Conservation (phyloP, 805 yeast genomes). For the Ogataea zsoltii region DNA sequence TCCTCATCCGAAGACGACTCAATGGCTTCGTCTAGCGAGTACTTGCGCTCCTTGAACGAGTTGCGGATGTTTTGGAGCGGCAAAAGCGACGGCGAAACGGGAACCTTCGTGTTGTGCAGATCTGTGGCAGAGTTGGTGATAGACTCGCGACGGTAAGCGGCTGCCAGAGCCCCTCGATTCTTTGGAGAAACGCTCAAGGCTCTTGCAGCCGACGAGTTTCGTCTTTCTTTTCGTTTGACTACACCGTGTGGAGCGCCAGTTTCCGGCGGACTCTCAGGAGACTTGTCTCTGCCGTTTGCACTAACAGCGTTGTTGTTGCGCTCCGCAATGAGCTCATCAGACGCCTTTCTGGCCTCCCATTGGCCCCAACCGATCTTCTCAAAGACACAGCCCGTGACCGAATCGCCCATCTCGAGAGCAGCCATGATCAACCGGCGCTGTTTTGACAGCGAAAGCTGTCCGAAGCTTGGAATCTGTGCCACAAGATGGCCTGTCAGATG, state of each 20-base stretch:
- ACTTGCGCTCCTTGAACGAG: slow-evolving; percentile 31
- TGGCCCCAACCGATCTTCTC: slow-evolving; percentile 98
- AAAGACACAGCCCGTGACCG: slow-evolving; percentile 63
- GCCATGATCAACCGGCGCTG: slow-evolving; percentile 90
- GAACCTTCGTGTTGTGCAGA: slow-evolving; percentile 47
- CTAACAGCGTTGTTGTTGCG: slow-evolving; percentile 23
- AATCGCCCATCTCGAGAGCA: slow-evolving; percentile 75
- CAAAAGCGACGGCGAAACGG: slow-evolving; percentile 37
- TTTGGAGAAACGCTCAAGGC: slow-evolving; percentile 25
- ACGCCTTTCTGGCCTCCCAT: slow-evolving; percentile 74
- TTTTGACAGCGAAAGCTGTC: slow-evolving; percentile 76
- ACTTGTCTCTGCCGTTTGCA: slow-evolving; percentile 14
- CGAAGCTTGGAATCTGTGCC: slow-evolving; percentile 74
- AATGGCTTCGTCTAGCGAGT: slow-evolving; percentile 38
- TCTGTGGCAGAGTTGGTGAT: slow-evolving; percentile 48
- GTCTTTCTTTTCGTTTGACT: slow-evolving; percentile 14
- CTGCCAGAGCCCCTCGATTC: slow-evolving; percentile 5
- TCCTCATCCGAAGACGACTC: slow-evolving; percentile 41
- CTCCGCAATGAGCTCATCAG: slow-evolving; percentile 25
- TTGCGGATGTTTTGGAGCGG: slow-evolving; percentile 34
- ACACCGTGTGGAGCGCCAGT: background rate
- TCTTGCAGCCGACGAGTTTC: slow-evolving; percentile 11
- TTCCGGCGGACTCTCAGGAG: slow-evolving; percentile 21
- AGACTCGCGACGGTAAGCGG: slow-evolving; percentile 46
- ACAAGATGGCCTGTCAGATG: slow-evolving; percentile 81